Percentiles rank a stretch among this genome's conserved stretches.
Evolutionary conservation across 306 rosid genomes (phyloP).

Genomic region (Mucuna pruriens): DNA sequence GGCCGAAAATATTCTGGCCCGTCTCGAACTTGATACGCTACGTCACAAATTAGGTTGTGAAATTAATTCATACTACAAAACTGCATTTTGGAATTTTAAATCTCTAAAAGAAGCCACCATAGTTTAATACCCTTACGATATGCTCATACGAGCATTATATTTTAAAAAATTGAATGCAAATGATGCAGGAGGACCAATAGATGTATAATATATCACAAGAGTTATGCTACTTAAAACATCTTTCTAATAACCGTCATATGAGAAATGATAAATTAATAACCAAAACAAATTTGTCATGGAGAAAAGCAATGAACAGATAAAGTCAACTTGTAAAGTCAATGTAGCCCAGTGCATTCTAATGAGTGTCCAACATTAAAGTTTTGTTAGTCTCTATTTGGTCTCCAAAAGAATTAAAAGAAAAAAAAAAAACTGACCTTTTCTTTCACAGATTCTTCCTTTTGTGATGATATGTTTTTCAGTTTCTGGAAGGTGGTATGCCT

Average conservation of each 20-base stretch:
- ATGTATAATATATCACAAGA: not conserved
- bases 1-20: too few relatives aligned
- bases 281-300: not conserved
- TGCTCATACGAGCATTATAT: not conserved
- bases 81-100: not conserved
- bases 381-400: not conserved
- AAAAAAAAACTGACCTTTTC: slow-evolving; percentile 49
- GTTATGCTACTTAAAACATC: not conserved
- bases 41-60: too few relatives aligned
- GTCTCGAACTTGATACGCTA: too few relatives aligned
- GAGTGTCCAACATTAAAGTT: not conserved
- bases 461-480: slow-evolving; percentile 52
- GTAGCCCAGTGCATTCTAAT: not conserved
- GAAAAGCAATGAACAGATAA: not conserved
- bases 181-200: not conserved
- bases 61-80: not conserved
- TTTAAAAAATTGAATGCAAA: not conserved
- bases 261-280: not conserved
- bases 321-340: not conserved
- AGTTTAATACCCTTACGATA: not conserved
- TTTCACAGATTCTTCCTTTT: slow-evolving; percentile 60
- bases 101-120: not conserved
- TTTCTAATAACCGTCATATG: not conserved
- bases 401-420: not conserved
- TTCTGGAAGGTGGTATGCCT: slow-evolving; percentile 48